Evolutionary conservation across 352 stramenopile genomes (phyloP), one percentile per base, ranked within the genome.

Genomic region (Pilasporangium apinafurcum): DNA sequence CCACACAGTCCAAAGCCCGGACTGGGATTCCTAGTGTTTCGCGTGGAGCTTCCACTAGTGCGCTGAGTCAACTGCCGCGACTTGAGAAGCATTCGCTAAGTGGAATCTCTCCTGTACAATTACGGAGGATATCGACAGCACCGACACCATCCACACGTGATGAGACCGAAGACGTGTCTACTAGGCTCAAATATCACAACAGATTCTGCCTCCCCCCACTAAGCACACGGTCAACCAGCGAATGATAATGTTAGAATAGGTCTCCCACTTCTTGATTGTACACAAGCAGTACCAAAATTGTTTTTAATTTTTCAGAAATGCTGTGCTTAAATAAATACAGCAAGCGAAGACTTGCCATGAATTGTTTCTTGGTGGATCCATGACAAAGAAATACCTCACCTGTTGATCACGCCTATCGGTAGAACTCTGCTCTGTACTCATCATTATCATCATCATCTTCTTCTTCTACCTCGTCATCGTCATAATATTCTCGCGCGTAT

Each of bases 121-220:
- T 68, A 10, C 59, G 68, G 47, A 57, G 65, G 2, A 73, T 74
- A 7, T 68, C 65, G 8, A 83, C 68, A 1, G 74, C 63, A 2
- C 64, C 65, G 14, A 53, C 57, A 3, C 18, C 55, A 5, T 18
- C 42, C 13, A 24, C 21, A 32, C 42, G 21, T 24, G 30, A 40
- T 10, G 16, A n/a, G 0, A 25, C 10, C 28, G 22, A 49, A 27
- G 29, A 20, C 2, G 22, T 31, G 12, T 36, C 28, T 10, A 10
- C 16, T 9, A 31, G 46, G n/a, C 21, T 24, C 25, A n/a, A n/a
- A n/a, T n/a, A n/a, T n/a, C n/a, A n/a, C n/a, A 37, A 45, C 28
- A 65, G 62, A 8, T 34, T 76, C 25, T 75, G 71, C 25, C 45
- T 86, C 7, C 73, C 73, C 4, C 70, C 73, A 16, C 40, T 83